Conservation (phyloP, 2,329 filamentous ascomycete species). For the Beauveria sp. region DNA sequence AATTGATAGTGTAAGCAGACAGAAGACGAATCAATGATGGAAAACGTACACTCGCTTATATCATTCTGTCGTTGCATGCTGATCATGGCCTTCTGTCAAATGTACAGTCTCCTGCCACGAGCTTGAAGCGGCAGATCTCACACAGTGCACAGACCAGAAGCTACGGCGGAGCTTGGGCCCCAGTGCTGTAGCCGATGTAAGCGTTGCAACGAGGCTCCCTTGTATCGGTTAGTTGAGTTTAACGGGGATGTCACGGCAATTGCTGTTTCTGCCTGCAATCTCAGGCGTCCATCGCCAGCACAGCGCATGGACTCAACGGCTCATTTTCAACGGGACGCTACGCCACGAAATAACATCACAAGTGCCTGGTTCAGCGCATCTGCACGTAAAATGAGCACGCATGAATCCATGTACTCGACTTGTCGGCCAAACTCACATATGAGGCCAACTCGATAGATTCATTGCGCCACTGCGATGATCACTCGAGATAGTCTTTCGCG, state of each 20-base stretch:
- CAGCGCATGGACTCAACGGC: not conserved
- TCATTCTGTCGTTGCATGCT: too few species aligned
- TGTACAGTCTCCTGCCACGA: not conserved
- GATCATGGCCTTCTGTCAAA: not conserved
- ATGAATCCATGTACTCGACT: not conserved
- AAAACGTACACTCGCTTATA: too few species aligned
- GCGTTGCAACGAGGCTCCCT: not conserved
- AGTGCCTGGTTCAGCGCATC: not conserved
- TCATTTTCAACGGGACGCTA: not conserved
- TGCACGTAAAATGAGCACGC: not conserved
- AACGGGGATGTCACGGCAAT: conserved; percentile 1
- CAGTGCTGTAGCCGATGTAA: not conserved
- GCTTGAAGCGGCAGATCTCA: not conserved
- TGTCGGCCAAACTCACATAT: not conserved
- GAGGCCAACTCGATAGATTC: not conserved
- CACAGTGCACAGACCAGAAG: conserved; percentile 8
- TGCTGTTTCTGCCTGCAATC: not conserved
- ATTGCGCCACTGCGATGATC: too few species aligned
- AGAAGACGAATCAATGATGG: too few species aligned
- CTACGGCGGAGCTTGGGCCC: not conserved
- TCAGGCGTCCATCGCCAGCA: not conserved
- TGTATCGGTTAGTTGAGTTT: conserved; percentile 12
- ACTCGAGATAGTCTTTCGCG: too few species aligned
- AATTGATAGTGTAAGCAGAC: too few species aligned
- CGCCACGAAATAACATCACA: not conserved